Evolutionary conservation across 441 rosid genomes (phyloP).

Genomic region (Aquilaria agallochum): DNA sequence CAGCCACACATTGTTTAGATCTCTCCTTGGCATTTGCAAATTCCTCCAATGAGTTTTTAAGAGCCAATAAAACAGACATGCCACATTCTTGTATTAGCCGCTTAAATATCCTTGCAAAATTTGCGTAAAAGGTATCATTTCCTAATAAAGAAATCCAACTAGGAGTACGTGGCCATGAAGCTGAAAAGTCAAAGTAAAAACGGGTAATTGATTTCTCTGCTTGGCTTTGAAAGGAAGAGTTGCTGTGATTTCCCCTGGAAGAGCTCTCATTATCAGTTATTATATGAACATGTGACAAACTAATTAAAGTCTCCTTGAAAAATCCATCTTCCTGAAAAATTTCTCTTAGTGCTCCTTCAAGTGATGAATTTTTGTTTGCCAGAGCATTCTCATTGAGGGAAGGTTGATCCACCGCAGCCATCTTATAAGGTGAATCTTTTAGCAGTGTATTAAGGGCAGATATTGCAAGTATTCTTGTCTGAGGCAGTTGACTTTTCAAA

Average conservation of each 20-base stretch:
- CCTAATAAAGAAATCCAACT: constrained; percentile 98
- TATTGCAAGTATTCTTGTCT: constrained; percentile 97
- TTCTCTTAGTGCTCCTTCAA: constrained; percentile 78
- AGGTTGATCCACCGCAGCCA: constrained; percentile 47
- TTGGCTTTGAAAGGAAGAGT: constrained; percentile 86
- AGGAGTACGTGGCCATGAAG: constrained; percentile 99
- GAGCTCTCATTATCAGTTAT: constrained; percentile 76
- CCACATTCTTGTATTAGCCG: constrained; percentile 98
- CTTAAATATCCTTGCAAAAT: constrained; percentile 95
- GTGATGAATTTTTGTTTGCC: constrained; percentile 58
- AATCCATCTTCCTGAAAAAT: constrained; percentile 95
- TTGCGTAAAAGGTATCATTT: constrained; percentile 87
- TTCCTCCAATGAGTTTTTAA: constrained; percentile 78
- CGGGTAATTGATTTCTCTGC: constrained; percentile 97
- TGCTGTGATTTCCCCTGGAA: constrained; percentile 84
- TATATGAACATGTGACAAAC: constrained; percentile 96
- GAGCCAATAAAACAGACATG: constrained; percentile 68
- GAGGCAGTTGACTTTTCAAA: constrained; percentile 98
- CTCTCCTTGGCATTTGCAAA: constrained; percentile 92
- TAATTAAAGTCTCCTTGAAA: constrained; percentile 82
- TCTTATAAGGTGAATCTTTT: constrained; percentile 95
- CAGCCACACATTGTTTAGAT: constrained; percentile 99
- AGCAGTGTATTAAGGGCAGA: constrained; percentile 94
- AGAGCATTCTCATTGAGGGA: constrained; percentile 26
- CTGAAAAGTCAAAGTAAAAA: constrained; percentile 94